These are phyloP conservation scores for Immersiporthe knoxdaviesiana DNA, from an alignment of 2,329 filamentous ascomycete species.

Conservation along the genomic window DNA sequence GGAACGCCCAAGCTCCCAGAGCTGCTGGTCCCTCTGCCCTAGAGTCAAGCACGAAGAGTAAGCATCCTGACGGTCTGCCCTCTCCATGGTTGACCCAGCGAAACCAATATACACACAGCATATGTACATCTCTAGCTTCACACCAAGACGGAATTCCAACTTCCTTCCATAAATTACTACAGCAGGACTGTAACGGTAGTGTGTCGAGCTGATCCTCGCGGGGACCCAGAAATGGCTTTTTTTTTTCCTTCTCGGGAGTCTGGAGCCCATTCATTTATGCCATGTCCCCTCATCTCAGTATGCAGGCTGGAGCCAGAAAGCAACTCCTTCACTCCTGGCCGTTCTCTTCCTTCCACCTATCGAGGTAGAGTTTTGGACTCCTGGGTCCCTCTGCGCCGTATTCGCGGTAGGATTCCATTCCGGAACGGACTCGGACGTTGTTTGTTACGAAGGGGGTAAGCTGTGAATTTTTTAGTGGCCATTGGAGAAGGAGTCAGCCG, in stretches of 20 bases:
- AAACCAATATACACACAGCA: background rate
- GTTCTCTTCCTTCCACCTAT: slow-evolving; percentile 70
- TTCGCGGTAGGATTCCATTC: slow-evolving; percentile 23
- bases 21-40: background rate
- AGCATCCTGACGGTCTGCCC: background rate
- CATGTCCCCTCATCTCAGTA: background rate
- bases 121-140: background rate
- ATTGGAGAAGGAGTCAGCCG: slow-evolving; percentile 31
- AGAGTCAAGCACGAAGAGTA: background rate
- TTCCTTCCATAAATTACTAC: background rate
- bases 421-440: slow-evolving; percentile 53
- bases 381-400: slow-evolving; percentile 54
- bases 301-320: background rate
- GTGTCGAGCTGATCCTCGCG: background rate
- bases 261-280: background rate
- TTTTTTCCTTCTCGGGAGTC: too few relatives aligned
- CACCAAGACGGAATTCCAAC: background rate
- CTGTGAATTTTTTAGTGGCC: too few relatives aligned
- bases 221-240: background rate
- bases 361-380: slow-evolving; percentile 64
- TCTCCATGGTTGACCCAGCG: background rate
- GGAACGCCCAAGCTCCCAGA: background rate
- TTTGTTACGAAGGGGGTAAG: slow-evolving; percentile 78
- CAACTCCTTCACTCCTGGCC: slow-evolving; percentile 55
- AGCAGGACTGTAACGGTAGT: background rate